These are phyloP conservation scores for Lachnellula willkommii DNA, from an alignment of 2,329 filamentous ascomycete genomes.

Conservation along the genomic window DNA sequence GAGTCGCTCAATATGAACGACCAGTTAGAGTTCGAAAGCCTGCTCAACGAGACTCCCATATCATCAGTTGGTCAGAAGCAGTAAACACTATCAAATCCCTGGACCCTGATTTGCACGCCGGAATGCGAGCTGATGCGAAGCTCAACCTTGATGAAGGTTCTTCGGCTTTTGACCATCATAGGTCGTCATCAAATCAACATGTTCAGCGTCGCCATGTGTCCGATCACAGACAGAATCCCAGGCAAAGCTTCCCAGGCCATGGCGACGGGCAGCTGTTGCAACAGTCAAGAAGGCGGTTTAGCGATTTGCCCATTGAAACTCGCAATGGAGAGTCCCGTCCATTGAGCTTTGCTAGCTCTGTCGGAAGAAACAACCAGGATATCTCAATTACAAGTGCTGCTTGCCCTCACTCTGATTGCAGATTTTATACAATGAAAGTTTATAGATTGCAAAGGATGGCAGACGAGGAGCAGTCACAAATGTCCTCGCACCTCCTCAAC, in stretches of 20 bases:
- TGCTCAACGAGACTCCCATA: constrained; percentile 21
- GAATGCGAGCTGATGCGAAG: constrained; percentile 21
- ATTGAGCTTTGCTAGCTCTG: not conserved
- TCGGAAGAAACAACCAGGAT: not conserved
- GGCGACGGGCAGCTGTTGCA: not conserved
- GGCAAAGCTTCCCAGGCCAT: not conserved
- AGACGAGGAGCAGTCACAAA: constrained; percentile 23
- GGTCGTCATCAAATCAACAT: constrained; percentile 2
- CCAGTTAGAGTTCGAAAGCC: constrained; percentile 22
- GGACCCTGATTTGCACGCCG: constrained; percentile 27
- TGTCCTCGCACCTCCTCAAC: constrained; percentile 24
- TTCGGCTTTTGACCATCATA: constrained; percentile 1
- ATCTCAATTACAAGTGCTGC: constrained; percentile 6
- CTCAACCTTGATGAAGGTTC: constrained; percentile 5
- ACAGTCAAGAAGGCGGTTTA: not conserved
- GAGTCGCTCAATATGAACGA: not conserved
- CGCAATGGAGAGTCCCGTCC: not conserved
- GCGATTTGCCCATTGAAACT: not conserved
- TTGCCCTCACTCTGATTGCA: constrained; percentile 26
- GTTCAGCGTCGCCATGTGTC: not conserved
- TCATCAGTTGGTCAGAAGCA: constrained; percentile 30
- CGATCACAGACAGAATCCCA: not conserved
- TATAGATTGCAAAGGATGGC: constrained; percentile 20
- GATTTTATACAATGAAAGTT: constrained; percentile 3
- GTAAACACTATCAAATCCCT: constrained; percentile 23